phyloP scores from a whole-genome alignment of 2,329 filamentous ascomycete genomes.

The Tolypocladium album region DNA sequence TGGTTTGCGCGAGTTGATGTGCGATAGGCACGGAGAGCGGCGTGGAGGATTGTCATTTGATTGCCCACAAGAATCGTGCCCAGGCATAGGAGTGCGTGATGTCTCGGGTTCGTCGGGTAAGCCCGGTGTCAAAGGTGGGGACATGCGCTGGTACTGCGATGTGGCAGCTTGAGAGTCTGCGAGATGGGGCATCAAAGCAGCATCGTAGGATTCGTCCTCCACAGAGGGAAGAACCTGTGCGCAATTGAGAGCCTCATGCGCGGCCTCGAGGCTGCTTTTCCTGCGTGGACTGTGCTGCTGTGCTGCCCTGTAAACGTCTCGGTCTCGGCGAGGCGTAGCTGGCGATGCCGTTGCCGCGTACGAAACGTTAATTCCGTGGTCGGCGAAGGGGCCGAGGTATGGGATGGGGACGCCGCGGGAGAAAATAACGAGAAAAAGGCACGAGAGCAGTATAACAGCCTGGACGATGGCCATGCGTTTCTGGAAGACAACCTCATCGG shows the following conservation, averaged over 20 bases:
- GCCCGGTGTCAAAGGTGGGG: conserved; percentile 15
- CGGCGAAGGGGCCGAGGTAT: conserved; percentile 17
- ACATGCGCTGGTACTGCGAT: conserved; percentile 13
- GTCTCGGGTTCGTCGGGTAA: conserved; percentile 6
- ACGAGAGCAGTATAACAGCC: conserved; percentile 75
- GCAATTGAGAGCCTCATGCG: neutral
- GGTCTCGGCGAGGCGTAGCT: conserved; percentile 5
- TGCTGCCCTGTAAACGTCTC: neutral
- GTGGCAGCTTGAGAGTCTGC: conserved; percentile 4
- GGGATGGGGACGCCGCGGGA: conserved; percentile 37
- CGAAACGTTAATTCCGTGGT: conserved; percentile 12
- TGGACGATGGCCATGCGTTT: conserved; percentile 93
- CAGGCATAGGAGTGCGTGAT: conserved; percentile 1
- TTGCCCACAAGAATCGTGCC: neutral
- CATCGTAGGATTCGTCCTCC: neutral
- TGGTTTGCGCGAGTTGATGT: conserved; percentile 25
- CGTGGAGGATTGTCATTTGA: neutral
- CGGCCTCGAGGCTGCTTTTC: neutral
- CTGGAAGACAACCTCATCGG: conserved; percentile 80
- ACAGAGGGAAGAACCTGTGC: neutral
- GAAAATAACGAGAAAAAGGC: conserved; percentile 81
- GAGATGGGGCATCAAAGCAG: neutral
- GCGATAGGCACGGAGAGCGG: conserved; percentile 1
- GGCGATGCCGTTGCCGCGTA: conserved; percentile 11
- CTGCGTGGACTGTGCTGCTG: neutral